Percentiles rank a stretch among this genome's conserved stretches.
phyloP scores from a whole-genome alignment of 495 filamentous ascomycete species.

The Sphaerosporella brunnea region DNA sequence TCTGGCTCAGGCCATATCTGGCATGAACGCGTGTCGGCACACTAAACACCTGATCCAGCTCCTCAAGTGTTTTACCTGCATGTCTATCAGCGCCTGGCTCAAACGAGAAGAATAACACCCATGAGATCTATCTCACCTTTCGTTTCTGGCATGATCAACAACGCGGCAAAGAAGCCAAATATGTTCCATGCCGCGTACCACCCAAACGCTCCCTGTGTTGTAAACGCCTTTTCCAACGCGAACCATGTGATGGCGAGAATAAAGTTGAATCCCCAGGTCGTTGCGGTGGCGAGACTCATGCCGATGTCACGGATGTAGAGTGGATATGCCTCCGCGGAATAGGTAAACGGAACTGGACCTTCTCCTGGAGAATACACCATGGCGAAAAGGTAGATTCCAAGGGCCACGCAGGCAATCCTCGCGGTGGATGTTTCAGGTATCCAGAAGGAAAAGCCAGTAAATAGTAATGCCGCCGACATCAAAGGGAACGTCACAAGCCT shows the following conservation, averaged over 20 bases:
- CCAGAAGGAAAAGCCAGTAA: conserved; percentile 66
- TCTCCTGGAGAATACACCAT: conserved; percentile 63
- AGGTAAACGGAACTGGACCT: conserved; percentile 70
- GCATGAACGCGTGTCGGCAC: conserved; percentile 35
- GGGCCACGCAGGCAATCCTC: conserved; percentile 41
- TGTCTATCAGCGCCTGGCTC: conserved; percentile 34
- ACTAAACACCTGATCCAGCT: conserved; percentile 41
- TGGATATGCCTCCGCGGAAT: conserved; percentile 69
- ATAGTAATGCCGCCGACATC: conserved; percentile 35
- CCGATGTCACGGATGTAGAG: conserved; percentile 57
- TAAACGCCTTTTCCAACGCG: conserved; percentile 41
- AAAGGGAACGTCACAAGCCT: neutral
- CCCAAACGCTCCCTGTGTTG: conserved; percentile 34
- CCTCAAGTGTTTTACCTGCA: conserved; percentile 58
- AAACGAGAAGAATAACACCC: too few relatives aligned
- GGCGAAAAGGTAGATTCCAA: conserved; percentile 59
- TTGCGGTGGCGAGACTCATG: conserved; percentile 60
- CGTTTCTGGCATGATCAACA: conserved; percentile 61
- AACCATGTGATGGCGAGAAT: conserved; percentile 55
- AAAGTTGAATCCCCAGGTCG: conserved; percentile 55
- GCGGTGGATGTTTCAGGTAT: conserved; percentile 30
- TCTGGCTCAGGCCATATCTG: conserved; percentile 29
- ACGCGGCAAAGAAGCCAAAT: conserved; percentile 49
- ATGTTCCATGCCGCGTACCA: conserved; percentile 55
- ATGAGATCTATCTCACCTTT: conserved; percentile 29